phyloP scores from a whole-genome alignment of 1,284 basidiomycete species.

The Dichomitus squalens region DNA sequence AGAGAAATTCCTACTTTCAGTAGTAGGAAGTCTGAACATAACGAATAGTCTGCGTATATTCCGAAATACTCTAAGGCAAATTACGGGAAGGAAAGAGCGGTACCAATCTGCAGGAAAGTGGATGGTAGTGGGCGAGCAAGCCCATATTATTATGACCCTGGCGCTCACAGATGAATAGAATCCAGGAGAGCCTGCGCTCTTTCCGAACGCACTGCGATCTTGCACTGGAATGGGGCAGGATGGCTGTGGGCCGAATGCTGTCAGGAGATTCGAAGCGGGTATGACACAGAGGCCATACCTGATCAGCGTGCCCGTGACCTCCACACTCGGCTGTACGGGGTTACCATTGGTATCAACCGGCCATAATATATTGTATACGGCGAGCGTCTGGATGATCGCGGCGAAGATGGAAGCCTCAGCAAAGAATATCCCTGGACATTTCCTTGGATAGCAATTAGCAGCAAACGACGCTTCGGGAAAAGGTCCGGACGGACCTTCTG shows the following conservation, averaged over 20 bases:
- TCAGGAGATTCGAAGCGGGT: neutral
- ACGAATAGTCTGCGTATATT: too few species aligned
- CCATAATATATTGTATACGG: constrained; percentile 34
- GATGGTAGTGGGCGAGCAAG: neutral
- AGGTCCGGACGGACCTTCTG: constrained; percentile 21
- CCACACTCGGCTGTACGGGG: constrained; percentile 21
- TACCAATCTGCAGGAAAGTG: too few species aligned
- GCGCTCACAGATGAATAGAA: neutral
- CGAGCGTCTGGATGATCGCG: constrained; percentile 31
- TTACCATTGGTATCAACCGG: constrained; percentile 24
- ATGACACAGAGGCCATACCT: constrained; percentile 18
- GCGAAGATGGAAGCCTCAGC: constrained; percentile 37
- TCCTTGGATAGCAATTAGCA: constrained; percentile 3
- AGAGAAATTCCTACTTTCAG: too few species aligned
- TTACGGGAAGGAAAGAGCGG: too few species aligned
- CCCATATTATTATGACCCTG: neutral
- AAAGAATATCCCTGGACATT: constrained; percentile 26
- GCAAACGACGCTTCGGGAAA: neutral
- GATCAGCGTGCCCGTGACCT: constrained; percentile 25
- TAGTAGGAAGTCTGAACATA: too few species aligned
- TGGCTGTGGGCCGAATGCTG: constrained; percentile 20
- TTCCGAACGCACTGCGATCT: constrained; percentile 30
- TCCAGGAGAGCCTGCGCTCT: constrained; percentile 21
- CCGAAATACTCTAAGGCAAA: too few species aligned
- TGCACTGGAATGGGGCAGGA: constrained; percentile 34